Base-by-base conservation (phyloP, 2,329 filamentous ascomycete genomes). In the Cadophora malorum region DNA sequence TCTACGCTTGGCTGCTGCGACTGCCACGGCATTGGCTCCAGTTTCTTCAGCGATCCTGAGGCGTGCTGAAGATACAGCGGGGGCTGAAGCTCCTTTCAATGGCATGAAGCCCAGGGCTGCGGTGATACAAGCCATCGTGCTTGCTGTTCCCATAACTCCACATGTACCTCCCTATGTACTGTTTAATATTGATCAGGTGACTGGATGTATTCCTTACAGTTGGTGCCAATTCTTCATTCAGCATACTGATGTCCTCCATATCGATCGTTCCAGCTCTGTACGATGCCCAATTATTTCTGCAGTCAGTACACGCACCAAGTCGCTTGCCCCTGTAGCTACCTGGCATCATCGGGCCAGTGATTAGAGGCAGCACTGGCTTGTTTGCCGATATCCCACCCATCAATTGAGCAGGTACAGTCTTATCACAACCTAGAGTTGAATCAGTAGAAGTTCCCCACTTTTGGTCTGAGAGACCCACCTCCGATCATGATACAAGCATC, bases 321-420 rank as follows among this genome's bases (percentile, higher is more conserved):
- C 90, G 80, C 1, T 83, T 81, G 0, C 90, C 90, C 14, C 83
- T 81, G 70, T 90, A 85, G 49, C 86, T 91, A 0, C 90, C 91
- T 0, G 90, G 89, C 86, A 92, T 88, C 90, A 93, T 93, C 0
- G 91, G 90, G 0, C 90, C 90, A 0, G 90, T 92, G 0, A 92
- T 85, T 0, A 93, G 80, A 28, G 88, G 90, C 1, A 93, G 75
- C 1, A 91, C 84, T 0, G 90, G 90, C 74, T 92, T 92, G 71
- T 92, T 91, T 0, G 90, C 90, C 0, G 89, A 92, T 19, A 93
- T 90, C 0, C 86, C 90, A 1, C 90, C 91, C 91, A 93, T 93
- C 1, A 93, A 77, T 74, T 93, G 90, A 1, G 90, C 91, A 0
- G 90, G 90, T 0, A 89, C 88, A 0, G 90, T 93, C 78, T 93